A percentile compares a stretch with the other conserved stretches of the same genome.
Evolutionary conservation across 495 filamentous ascomycete species (phyloP).

Genomic region (Penicillium ochrochloron): DNA sequence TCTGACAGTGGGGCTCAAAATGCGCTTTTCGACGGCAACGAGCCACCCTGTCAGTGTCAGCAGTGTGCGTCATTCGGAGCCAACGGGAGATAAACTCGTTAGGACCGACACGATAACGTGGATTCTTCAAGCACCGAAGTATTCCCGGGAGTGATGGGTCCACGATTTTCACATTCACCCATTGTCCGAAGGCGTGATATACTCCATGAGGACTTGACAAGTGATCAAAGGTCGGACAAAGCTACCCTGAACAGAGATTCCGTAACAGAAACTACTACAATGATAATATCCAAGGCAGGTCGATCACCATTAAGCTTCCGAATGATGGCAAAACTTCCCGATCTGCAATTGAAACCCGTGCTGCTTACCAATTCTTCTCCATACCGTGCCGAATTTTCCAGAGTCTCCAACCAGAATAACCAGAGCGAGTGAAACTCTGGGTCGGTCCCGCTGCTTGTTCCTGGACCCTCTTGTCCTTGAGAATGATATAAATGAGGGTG

Average conservation of each 20-base stretch:
- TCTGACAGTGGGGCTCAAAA: neutral
- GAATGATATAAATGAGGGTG: constrained; percentile 24
- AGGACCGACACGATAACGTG: neutral
- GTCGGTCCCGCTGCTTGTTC: constrained; percentile 1
- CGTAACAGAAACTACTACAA: neutral
- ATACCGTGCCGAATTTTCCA: constrained; percentile 21
- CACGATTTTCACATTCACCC: neutral
- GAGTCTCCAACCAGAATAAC: constrained; percentile 6
- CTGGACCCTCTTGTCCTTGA: neutral
- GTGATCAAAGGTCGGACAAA: neutral
- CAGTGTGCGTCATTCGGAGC: neutral
- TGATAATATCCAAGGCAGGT: neutral
- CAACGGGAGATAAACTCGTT: constrained; percentile 4
- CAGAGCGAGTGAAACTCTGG: neutral
- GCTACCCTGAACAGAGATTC: neutral
- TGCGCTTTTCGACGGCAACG: neutral
- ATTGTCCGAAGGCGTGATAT: neutral
- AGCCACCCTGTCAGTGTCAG: neutral
- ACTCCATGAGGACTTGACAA: neutral
- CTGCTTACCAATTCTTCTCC: constrained; percentile 27
- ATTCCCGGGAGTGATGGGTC: neutral
- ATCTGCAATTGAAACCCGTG: constrained; percentile 8
- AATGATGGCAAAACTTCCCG: constrained; percentile 5
- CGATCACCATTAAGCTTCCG: neutral
- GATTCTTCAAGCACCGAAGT: neutral